Evolutionary conservation across 2,329 filamentous ascomycete genomes (phyloP).

Genomic region (Penicillium corylophilum): DNA sequence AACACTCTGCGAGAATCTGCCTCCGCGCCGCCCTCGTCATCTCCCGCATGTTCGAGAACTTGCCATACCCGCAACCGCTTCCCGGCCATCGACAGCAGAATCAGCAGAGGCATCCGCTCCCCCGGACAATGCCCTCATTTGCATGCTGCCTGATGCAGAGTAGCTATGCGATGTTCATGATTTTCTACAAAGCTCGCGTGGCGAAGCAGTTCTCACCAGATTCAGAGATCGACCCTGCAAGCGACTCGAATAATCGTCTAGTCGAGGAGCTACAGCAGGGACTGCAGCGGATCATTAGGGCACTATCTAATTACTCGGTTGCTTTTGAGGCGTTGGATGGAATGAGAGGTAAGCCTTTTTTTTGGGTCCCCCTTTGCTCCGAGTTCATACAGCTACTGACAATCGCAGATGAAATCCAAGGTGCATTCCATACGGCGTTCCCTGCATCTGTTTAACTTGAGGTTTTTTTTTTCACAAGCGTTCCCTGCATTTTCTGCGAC

Average conservation of each 20-base stretch:
- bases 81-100: slow-evolving; percentile 17
- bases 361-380: too few species aligned
- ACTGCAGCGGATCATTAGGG: slow-evolving; percentile 37
- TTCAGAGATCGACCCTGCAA: slow-evolving; percentile 19
- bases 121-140: slow-evolving; percentile 49
- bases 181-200: slow-evolving; percentile 45
- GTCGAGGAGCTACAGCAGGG: slow-evolving; percentile 39
- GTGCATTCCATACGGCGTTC: slow-evolving; percentile 45
- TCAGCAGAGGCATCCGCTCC: slow-evolving; percentile 16
- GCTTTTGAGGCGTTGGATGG: slow-evolving; percentile 46
- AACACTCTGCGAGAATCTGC: slow-evolving; percentile 44
- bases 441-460: slow-evolving; percentile 23
- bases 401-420: slow-evolving; percentile 41
- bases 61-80: slow-evolving; percentile 39
- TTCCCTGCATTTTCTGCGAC: slow-evolving; percentile 8
- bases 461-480: neutral
- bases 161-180: slow-evolving; percentile 49
- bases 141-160: slow-evolving; percentile 50
- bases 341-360: slow-evolving; percentile 40
- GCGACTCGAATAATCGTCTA: slow-evolving; percentile 31
- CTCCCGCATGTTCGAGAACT: slow-evolving; percentile 41
- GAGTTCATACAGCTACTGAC: slow-evolving; percentile 6
- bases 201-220: slow-evolving; percentile 32
- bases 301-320: slow-evolving; percentile 41
- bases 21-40: slow-evolving; percentile 42